Conservation (phyloP, 1,284 basidiomycete species). For the Sanguinoderma infundibulare region DNA sequence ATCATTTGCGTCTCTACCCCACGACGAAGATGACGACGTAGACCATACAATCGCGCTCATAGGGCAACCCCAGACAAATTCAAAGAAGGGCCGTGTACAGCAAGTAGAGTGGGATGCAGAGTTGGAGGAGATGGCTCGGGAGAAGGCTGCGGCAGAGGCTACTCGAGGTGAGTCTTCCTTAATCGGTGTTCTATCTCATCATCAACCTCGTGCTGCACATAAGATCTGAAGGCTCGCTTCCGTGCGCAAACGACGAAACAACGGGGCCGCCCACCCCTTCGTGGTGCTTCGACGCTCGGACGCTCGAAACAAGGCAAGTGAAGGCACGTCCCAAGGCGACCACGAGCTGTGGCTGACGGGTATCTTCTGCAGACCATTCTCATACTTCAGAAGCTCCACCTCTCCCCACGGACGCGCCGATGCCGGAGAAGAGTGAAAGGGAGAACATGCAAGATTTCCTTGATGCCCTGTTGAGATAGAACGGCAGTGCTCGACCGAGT, state of each 20-base stretch:
- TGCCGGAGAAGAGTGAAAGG: conserved; percentile 50
- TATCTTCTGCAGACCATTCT: conserved; percentile 29
- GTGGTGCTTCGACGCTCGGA: conserved; percentile 12
- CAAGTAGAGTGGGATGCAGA: conserved; percentile 69
- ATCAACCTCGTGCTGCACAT: background rate
- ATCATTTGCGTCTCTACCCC: conserved; percentile 24
- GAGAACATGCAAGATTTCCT: conserved; percentile 74
- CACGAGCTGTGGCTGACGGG: background rate
- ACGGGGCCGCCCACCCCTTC: conserved; percentile 31
- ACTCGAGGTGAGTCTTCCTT: conserved; percentile 55
- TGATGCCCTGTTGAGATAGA: conserved; percentile 59
- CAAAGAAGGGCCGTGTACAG: conserved; percentile 66
- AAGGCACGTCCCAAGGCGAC: background rate
- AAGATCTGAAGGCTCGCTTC: conserved; percentile 74
- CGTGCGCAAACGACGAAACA: conserved; percentile 60
- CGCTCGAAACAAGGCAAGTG: conserved; percentile 42
- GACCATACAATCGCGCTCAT: conserved; percentile 58
- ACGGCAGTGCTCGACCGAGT: no score
- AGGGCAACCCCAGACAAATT: conserved; percentile 27
- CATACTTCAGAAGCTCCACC: conserved; percentile 57
- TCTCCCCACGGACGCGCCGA: conserved; percentile 44
- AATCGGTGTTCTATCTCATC: background rate
- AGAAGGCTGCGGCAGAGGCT: conserved; percentile 75
- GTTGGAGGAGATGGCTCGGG: conserved; percentile 65
- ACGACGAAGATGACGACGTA: conserved; percentile 62